Conservation (phyloP, 2,329 filamentous ascomycete species). For the Epicoccum nigrum region DNA sequence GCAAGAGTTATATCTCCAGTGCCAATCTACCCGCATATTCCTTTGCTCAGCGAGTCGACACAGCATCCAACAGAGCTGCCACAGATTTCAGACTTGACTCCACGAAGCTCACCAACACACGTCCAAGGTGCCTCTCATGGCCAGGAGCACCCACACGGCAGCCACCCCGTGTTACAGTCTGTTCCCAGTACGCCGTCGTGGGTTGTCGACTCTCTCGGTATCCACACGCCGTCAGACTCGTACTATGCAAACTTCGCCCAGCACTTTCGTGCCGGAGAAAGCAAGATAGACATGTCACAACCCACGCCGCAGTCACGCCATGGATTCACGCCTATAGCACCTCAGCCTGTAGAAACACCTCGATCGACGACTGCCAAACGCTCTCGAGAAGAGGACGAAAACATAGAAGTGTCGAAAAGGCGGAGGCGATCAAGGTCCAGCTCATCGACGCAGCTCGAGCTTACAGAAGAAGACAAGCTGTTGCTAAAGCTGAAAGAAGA, state of each 20-base stretch:
- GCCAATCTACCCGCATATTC: constrained; percentile 38
- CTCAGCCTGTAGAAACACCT: constrained; percentile 46
- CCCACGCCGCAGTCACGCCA: constrained; percentile 49
- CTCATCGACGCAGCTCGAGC: constrained; percentile 45
- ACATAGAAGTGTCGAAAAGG: constrained; percentile 44
- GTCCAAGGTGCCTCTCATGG: constrained; percentile 20
- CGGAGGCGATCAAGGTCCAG: constrained; percentile 50
- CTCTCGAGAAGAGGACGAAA: constrained; percentile 45
- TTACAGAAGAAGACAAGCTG: constrained; percentile 58
- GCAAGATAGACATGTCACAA: neutral
- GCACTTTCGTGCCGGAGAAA: constrained; percentile 7
- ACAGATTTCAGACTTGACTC: constrained; percentile 11
- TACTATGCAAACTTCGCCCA: constrained; percentile 33
- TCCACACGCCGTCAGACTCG: constrained; percentile 41
- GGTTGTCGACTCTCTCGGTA: constrained; percentile 51
- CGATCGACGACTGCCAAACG: constrained; percentile 47
- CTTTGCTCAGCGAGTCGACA: constrained; percentile 7
- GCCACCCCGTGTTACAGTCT: constrained; percentile 52
- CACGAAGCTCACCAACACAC: constrained; percentile 19
- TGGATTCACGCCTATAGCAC: constrained; percentile 53
- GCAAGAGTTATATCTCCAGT: constrained; percentile 39
- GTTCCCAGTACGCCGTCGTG: constrained; percentile 45
- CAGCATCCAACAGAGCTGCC: constrained; percentile 3
- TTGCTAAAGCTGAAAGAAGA: constrained; percentile 60
- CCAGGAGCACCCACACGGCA: constrained; percentile 48